phyloP scores from a whole-genome alignment of 78 protist genomes.

The Guillardia theta region DNA sequence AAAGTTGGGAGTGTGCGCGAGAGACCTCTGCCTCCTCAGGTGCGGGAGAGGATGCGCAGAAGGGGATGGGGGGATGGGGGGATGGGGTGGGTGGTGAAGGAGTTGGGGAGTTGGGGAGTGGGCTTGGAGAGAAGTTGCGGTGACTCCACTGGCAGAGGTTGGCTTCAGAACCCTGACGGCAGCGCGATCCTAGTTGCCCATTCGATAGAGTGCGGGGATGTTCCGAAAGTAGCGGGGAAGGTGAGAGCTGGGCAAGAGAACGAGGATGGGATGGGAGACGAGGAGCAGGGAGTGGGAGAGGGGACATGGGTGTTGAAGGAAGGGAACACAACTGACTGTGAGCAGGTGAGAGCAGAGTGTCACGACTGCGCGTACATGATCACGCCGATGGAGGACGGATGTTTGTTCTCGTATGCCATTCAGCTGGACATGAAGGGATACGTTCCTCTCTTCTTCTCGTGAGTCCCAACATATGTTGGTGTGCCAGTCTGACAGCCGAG shows the following conservation, averaged over 20 bases:
- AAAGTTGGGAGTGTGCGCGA: background rate
- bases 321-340: too few species aligned
- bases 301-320: too few species aligned
- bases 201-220: background rate
- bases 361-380: background rate
- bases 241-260: background rate
- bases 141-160: background rate
- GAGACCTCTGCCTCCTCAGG: background rate
- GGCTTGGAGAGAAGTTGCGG: background rate
- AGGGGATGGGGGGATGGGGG: background rate
- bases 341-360: background rate
- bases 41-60: background rate
- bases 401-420: background rate
- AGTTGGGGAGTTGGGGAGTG: background rate
- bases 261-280: too few species aligned
- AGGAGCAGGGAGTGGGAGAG: too few species aligned
- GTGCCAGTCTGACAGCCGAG: background rate
- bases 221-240: background rate
- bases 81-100: background rate
- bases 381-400: background rate
- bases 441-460: background rate
- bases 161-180: background rate
- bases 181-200: background rate
- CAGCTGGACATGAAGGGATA: slow-evolving; percentile 15
- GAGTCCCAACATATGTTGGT: background rate